Conservation (phyloP, 805 yeast species). For the Scheffersomyces stipitis region DNA sequence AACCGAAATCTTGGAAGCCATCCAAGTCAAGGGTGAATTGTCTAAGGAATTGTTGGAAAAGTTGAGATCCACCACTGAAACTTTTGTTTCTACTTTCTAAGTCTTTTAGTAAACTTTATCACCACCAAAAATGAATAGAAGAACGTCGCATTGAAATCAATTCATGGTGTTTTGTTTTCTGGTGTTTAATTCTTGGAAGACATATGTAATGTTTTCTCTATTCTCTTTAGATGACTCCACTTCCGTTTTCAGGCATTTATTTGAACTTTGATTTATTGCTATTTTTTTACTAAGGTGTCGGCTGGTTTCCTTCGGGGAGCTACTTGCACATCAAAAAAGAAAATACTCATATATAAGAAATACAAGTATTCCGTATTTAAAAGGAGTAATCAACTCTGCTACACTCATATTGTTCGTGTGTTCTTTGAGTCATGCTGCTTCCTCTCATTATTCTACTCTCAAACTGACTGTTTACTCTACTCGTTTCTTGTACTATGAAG, state of each 20-base stretch:
- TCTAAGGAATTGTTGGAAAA: constrained; percentile 81
- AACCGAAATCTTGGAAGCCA: constrained; percentile 76
- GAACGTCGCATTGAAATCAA: not conserved
- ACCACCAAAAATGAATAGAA: not conserved
- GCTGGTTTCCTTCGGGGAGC: no score
- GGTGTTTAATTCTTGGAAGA: constrained; percentile 7
- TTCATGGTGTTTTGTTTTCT: not conserved
- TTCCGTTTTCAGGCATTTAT: constrained; percentile 8
- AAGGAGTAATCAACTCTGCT: no score
- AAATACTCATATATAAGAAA: no score
- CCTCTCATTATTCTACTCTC: no score
- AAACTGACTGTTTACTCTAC: no score
- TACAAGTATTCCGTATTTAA: no score
- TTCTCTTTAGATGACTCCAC: constrained; percentile 8
- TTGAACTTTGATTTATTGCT: constrained; percentile 3
- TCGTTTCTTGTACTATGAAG: no score
- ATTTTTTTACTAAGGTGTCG: no score
- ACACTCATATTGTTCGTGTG: no score
- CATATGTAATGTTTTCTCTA: constrained; percentile 5
- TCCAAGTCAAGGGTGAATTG: constrained; percentile 87
- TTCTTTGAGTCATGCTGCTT: no score
- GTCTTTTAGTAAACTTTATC: constrained; percentile 8
- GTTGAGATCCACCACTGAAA: constrained; percentile 88
- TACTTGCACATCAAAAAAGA: no score
- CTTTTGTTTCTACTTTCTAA: constrained; percentile 86